phyloP scores from a whole-genome alignment of 108 stramenopile species.

The Hondaea fermentalgiana region DNA sequence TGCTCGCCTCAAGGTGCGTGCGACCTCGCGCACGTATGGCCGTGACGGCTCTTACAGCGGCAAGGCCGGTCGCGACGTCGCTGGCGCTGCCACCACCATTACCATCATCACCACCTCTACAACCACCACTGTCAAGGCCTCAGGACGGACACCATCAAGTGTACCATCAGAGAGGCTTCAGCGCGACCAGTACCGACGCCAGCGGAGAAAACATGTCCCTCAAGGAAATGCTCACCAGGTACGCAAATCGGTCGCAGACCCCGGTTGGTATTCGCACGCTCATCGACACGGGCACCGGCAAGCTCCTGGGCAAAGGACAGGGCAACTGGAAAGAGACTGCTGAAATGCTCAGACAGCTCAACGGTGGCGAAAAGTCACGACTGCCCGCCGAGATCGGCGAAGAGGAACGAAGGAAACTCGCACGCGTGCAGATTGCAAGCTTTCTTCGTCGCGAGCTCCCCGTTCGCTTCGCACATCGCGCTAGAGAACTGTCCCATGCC shows the following conservation, averaged over 20 bases:
- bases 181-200: too few relatives aligned
- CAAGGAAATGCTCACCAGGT: not conserved
- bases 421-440: constrained; percentile 70
- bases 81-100: too few relatives aligned
- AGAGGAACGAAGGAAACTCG: constrained; percentile 16
- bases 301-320: not conserved
- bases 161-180: too few relatives aligned
- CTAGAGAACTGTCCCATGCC: not conserved
- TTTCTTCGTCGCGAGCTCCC: constrained; percentile 78
- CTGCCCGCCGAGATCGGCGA: not conserved
- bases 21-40: too few relatives aligned
- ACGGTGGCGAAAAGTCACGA: not conserved
- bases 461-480: constrained; percentile 44
- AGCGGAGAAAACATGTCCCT: not conserved
- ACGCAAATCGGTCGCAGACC: not conserved
- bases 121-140: too few relatives aligned
- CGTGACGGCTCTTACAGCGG: too few relatives aligned
- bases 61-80: too few relatives aligned
- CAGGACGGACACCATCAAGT: too few relatives aligned
- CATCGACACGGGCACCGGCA: constrained; percentile 7
- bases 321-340: not conserved
- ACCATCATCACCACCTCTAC: too few relatives aligned
- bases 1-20: too few relatives aligned
- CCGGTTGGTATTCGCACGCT: not conserved
- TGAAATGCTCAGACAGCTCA: not conserved